phyloP scores from a whole-genome alignment of 495 filamentous ascomycete species.

The Echria macrotheca region DNA sequence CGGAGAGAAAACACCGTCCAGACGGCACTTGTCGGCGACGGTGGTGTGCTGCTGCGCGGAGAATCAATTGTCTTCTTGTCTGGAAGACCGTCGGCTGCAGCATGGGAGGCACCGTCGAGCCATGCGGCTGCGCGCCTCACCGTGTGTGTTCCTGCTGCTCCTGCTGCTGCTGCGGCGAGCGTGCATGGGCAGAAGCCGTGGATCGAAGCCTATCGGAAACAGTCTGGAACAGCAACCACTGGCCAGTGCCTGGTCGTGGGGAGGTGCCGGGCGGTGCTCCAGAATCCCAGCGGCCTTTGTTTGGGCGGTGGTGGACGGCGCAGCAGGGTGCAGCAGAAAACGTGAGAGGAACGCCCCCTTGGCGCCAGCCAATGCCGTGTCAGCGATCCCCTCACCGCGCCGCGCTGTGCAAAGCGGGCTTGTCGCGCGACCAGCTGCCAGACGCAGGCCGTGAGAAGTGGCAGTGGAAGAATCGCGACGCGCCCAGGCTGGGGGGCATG shows the following conservation, averaged over 20 bases:
- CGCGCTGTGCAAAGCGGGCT: conserved; percentile 1
- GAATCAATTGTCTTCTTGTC: background rate
- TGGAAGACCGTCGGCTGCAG: conserved; percentile 4
- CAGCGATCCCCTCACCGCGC: background rate
- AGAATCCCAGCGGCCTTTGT: background rate
- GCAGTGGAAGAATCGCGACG: too few species aligned
- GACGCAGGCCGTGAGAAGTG: too few species aligned
- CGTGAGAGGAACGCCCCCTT: background rate
- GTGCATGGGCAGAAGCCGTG: conserved; percentile 13
- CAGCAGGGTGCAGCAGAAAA: background rate
- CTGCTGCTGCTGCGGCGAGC: conserved; percentile 4
- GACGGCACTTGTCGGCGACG: conserved; percentile 5
- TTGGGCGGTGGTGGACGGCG: background rate
- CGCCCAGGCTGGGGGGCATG: too few species aligned
- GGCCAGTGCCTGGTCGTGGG: background rate
- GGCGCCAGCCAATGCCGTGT: too few species aligned
- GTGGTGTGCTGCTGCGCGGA: background rate
- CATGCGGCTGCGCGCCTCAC: too few species aligned
- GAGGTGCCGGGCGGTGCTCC: conserved; percentile 1
- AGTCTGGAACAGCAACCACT: background rate
- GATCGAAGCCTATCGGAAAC: conserved; percentile 11
- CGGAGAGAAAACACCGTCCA: too few species aligned
- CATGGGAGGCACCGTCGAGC: too few species aligned
- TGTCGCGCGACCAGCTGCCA: too few species aligned
- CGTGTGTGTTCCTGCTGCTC: too few species aligned